phyloP scores from a whole-genome alignment of 2,329 filamentous ascomycete species.

The Thermomyces lanuginosus region DNA sequence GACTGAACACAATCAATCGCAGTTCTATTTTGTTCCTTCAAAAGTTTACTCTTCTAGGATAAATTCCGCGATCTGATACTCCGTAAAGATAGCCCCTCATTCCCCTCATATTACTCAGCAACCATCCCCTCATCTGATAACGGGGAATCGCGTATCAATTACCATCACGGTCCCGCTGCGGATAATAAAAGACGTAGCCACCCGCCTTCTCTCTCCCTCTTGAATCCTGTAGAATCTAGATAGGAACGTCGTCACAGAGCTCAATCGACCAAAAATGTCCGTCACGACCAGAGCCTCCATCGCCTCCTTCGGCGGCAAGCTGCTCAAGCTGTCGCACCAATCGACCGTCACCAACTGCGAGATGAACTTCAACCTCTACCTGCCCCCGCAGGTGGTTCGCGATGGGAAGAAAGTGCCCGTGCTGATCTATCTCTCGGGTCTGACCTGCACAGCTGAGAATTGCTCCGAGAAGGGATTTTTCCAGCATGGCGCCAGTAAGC shows the following conservation, averaged over 20 bases:
- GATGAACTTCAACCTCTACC: constrained; percentile 86
- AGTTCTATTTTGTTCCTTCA: too few species aligned
- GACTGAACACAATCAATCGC: too few species aligned
- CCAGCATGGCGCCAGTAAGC: constrained; percentile 61
- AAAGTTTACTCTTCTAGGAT: too few species aligned
- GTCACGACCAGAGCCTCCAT: constrained; percentile 85
- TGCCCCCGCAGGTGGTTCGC: constrained; percentile 53
- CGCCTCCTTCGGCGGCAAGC: constrained; percentile 79
- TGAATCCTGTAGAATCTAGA: too few species aligned
- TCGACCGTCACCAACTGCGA: constrained; percentile 64
- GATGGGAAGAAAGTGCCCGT: constrained; percentile 54
- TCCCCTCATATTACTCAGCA: too few species aligned
- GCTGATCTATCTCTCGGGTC: constrained; percentile 79
- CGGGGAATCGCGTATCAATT: too few species aligned
- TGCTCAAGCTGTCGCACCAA: constrained; percentile 82
- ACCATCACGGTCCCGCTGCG: too few species aligned
- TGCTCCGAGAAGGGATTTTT: constrained; percentile 72
- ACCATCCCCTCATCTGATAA: too few species aligned
- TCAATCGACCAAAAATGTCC: constrained; percentile 39
- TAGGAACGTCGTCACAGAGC: too few species aligned
- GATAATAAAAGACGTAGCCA: not conserved
- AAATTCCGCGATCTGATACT: too few species aligned
- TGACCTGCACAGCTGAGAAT: constrained; percentile 85
- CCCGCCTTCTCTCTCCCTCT: not conserved
- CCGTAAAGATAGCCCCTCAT: too few species aligned